Evolutionary conservation across 352 stramenopile genomes (phyloP).

Genomic region (Phytophthora megakarya): DNA sequence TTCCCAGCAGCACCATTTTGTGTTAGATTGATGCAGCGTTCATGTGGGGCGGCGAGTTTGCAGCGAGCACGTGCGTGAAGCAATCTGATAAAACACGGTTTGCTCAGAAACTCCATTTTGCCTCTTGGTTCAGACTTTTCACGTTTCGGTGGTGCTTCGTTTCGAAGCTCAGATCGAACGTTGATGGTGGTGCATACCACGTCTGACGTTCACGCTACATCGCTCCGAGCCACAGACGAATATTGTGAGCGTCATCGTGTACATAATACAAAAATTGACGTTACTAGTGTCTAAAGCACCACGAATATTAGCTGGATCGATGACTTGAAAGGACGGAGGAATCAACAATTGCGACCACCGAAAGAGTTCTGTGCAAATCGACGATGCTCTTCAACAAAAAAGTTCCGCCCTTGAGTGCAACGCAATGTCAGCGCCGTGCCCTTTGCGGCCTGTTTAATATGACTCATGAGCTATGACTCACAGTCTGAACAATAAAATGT

Average conservation of each 20-base stretch:
- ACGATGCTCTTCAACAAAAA: constrained; percentile 12
- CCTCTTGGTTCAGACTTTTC: background rate
- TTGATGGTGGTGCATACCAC: background rate
- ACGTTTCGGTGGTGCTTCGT: constrained; percentile 18
- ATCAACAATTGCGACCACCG: constrained; percentile 15
- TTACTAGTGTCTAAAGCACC: background rate
- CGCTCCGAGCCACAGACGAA: constrained; percentile 23
- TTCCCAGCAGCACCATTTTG: constrained; percentile 4
- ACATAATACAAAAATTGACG: background rate
- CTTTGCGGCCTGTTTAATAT: too few relatives aligned
- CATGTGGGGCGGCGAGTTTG: constrained; percentile 2
- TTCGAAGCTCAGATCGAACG: constrained; percentile 25
- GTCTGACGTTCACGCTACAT: constrained; percentile 5
- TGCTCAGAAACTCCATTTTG: background rate
- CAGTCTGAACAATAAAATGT: too few relatives aligned
- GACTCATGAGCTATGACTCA: too few relatives aligned
- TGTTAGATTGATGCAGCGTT: constrained; percentile 14
- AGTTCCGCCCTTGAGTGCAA: background rate
- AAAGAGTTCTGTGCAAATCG: constrained; percentile 17
- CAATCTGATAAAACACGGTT: constrained; percentile 30
- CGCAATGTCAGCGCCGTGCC: background rate
- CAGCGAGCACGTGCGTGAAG: background rate
- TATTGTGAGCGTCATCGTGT: constrained; percentile 14
- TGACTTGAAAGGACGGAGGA: background rate
- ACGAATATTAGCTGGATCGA: constrained; percentile 11